Conservation (phyloP, 139 green algal species). For the Chara braunii region DNA sequence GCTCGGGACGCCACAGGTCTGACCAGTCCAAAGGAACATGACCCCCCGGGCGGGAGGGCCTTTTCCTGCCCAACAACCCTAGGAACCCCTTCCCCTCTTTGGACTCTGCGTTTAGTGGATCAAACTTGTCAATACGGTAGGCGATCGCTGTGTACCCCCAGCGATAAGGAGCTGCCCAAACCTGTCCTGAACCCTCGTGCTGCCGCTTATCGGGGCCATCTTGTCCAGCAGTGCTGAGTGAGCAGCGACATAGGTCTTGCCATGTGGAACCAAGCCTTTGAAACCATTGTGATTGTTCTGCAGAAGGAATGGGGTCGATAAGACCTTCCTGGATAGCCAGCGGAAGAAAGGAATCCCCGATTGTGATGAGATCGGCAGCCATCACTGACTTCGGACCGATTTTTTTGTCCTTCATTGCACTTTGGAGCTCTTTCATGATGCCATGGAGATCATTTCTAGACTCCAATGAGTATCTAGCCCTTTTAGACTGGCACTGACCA, state of each 20-base stretch:
- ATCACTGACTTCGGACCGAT: conserved; percentile 16
- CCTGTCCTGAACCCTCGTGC: conserved; percentile 9
- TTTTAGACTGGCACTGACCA: too few species aligned
- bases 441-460: too few species aligned
- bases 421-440: too few species aligned
- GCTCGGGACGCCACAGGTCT: conserved; percentile 67
- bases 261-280: conserved; percentile 4
- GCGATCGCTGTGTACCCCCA: conserved; percentile 66
- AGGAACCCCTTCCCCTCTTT: conserved; percentile 6
- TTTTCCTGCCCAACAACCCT: background rate
- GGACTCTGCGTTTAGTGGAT: background rate
- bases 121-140: conserved; percentile 33
- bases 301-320: background rate
- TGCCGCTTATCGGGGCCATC: conserved; percentile 1
- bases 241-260: conserved; percentile 11
- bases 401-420: too few species aligned
- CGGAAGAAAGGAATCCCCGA: conserved; percentile 16
- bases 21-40: conserved; percentile 51
- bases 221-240: background rate
- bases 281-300: conserved; percentile 26
- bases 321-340: background rate
- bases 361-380: conserved; percentile 8
- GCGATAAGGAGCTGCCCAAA: conserved; percentile 72
- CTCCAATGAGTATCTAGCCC: too few species aligned
- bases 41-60: conserved; percentile 20